Percentiles rank a stretch among this genome's conserved stretches.
phyloP scores from a whole-genome alignment of 2,329 filamentous ascomycete genomes.

The Aspergillus udagawae region DNA sequence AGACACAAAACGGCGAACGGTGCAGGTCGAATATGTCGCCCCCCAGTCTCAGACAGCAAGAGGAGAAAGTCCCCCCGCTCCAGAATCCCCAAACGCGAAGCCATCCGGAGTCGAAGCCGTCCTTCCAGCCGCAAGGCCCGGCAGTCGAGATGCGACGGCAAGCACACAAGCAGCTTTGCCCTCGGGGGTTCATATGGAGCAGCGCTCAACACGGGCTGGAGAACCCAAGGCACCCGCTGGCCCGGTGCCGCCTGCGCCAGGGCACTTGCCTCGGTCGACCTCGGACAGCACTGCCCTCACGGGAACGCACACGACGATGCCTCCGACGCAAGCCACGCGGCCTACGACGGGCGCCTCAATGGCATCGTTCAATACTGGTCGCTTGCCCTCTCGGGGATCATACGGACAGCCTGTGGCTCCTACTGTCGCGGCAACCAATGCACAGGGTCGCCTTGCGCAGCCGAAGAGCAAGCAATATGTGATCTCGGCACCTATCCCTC shows the following conservation, averaged over 20 bases:
- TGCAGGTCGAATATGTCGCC: slow-evolving; percentile 96
- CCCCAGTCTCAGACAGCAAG: slow-evolving; percentile 81
- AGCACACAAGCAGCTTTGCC: slow-evolving; percentile 3
- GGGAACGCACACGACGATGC: slow-evolving; percentile 32
- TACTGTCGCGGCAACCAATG: slow-evolving; percentile 81
- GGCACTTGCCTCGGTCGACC: slow-evolving; percentile 50
- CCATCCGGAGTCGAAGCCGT: slow-evolving; percentile 18
- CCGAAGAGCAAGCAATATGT: slow-evolving; percentile 67
- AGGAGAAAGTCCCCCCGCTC: slow-evolving; percentile 46
- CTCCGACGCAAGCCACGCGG: slow-evolving; percentile 49
- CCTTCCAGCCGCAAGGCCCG: slow-evolving; percentile 44
- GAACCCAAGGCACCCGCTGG: slow-evolving; percentile 16
- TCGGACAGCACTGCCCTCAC: slow-evolving; percentile 57
- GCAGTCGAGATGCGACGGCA: slow-evolving; percentile 9
- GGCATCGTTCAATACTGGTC: slow-evolving; percentile 56
- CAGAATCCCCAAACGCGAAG: slow-evolving; percentile 9
- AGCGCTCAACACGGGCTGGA: slow-evolving; percentile 1
- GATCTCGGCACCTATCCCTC: slow-evolving; percentile 64
- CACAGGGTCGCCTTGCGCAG: slow-evolving; percentile 84
- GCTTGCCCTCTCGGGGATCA: slow-evolving; percentile 70
- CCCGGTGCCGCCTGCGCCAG: slow-evolving; percentile 39
- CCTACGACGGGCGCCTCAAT: slow-evolving; percentile 81
- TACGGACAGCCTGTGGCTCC: slow-evolving; percentile 88
- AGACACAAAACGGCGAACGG: slow-evolving; percentile 87
- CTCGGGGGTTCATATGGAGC: slow-evolving; percentile 5